Percentiles rank a stretch among this genome's conserved stretches.
These are phyloP conservation scores for Citrus unshiu DNA, from an alignment of 345 rosid species.

Conservation along the genomic window DNA sequence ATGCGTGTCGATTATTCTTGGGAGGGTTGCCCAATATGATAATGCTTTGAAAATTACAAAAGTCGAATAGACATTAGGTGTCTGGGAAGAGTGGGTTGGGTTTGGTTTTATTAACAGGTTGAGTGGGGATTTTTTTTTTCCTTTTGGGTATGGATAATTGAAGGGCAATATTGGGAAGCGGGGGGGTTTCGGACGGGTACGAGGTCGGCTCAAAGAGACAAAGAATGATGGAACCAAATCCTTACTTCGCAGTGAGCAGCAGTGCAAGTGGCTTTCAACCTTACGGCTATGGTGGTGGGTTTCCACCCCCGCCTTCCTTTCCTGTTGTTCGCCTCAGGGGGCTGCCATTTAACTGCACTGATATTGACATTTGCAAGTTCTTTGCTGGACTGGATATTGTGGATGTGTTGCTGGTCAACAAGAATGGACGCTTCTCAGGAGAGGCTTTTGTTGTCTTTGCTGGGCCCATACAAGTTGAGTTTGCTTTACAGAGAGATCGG, in stretches of 20 bases:
- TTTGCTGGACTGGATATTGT: conserved; percentile 91
- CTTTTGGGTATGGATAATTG: conserved; percentile 67
- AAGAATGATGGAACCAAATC: conserved; percentile 98
- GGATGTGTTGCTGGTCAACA: conserved; percentile 76
- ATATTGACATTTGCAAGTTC: conserved; percentile 85
- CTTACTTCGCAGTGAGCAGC: conserved; percentile 98
- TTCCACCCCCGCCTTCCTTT: conserved; percentile 54
- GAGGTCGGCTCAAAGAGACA: conserved; percentile 99
- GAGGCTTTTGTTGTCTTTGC: conserved; percentile 90
- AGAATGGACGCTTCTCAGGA: conserved; percentile 77
- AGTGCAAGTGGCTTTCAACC: conserved; percentile 57
- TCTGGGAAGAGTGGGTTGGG: conserved; percentile 63
- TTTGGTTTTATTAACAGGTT: conserved; percentile 89
- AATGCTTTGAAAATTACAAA: conserved; percentile 12
- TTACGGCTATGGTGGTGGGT: conserved; percentile 51
- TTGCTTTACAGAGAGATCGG: conserved; percentile 82
- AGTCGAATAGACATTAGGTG: conserved; percentile 29
- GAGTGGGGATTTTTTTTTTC: conserved; percentile 71
- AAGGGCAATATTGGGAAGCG: conserved; percentile 99
- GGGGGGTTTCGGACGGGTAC: conserved; percentile 95
- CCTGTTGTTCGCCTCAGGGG: conserved; percentile 95
- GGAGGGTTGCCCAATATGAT: conserved; percentile 17
- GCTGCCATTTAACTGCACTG: conserved; percentile 90
- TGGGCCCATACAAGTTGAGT: conserved; percentile 72
- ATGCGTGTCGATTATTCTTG: conserved; percentile 2